A percentile compares a stretch with the other conserved stretches of the same genome.
phyloP scores from a whole-genome alignment of 139 green algal genomes.

The Mesotaenium endlicherianum region DNA sequence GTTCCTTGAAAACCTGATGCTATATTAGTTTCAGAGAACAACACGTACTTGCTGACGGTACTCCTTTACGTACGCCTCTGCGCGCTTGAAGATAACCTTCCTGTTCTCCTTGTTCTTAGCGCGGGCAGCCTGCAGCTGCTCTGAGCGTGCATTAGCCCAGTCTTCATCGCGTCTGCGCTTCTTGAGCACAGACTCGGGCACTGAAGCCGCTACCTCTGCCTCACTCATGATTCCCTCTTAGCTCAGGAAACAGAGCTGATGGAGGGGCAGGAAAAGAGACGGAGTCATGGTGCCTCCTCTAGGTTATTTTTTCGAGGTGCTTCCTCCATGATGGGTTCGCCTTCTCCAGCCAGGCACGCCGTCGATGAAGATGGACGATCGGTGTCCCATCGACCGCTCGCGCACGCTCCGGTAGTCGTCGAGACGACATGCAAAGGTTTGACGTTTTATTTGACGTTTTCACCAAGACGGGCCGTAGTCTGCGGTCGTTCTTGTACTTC shows the following conservation, averaged over 20 bases:
- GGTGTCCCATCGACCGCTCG: no score
- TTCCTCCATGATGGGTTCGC: no score
- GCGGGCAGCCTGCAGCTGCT: slow-evolving; percentile 58
- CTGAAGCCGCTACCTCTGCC: slow-evolving; percentile 13
- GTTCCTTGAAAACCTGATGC: no score
- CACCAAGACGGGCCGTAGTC: no score
- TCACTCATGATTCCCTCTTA: background rate
- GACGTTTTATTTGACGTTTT: no score
- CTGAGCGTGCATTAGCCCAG: slow-evolving; percentile 76
- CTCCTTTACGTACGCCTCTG: slow-evolving; percentile 96
- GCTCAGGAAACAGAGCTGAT: background rate
- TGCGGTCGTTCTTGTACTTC: no score
- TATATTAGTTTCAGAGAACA: background rate
- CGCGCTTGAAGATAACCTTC: slow-evolving; percentile 92
- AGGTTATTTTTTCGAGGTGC: no score
- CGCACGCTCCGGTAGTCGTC: no score
- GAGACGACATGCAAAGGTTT: no score
- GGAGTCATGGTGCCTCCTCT: no score
- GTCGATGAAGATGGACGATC: no score
- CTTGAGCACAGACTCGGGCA: slow-evolving; percentile 86
- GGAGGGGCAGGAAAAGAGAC: background rate
- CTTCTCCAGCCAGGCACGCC: no score
- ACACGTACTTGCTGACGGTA: slow-evolving; percentile 78
- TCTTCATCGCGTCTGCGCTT: slow-evolving; percentile 88
- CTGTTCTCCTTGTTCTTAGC: slow-evolving; percentile 67